These are phyloP conservation scores for Candida verbasci DNA, from an alignment of 805 yeast species.

Conservation along the genomic window DNA sequence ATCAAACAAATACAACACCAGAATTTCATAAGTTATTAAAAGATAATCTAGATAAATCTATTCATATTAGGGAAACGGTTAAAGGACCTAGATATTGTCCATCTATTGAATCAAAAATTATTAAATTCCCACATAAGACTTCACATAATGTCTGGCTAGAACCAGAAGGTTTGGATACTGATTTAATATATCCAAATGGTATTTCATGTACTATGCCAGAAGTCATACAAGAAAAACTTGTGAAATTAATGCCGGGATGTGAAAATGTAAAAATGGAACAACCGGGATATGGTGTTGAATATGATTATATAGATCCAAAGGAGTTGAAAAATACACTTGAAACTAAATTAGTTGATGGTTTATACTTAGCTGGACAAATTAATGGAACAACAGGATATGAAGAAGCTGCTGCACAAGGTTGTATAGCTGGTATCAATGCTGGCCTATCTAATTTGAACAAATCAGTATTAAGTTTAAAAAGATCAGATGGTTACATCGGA, in stretches of 20 bases:
- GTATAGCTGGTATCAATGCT: constrained; percentile 93
- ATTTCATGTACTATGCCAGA: constrained; percentile 95
- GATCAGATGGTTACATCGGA: constrained; percentile 89
- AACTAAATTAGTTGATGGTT: constrained; percentile 72
- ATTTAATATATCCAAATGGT: constrained; percentile 94
- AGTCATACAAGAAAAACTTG: constrained; percentile 75
- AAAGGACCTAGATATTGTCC: constrained; percentile 98
- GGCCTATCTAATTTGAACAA: constrained; percentile 50
- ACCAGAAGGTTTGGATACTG: constrained; percentile 88
- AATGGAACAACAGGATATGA: constrained; percentile 99
- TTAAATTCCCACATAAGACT: constrained; percentile 71
- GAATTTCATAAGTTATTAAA: constrained; percentile 67
- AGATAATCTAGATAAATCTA: constrained; percentile 70
- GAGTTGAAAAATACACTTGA: constrained; percentile 75
- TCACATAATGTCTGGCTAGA: constrained; percentile 90
- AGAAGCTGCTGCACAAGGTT: constrained; percentile 97
- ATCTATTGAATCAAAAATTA: constrained; percentile 84
- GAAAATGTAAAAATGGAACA: constrained; percentile 85
- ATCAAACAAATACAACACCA: constrained; percentile 73
- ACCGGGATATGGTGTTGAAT: constrained; percentile 99
- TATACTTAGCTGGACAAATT: constrained; percentile 93
- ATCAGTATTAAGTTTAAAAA: constrained; percentile 49
- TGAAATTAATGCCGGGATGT: constrained; percentile 79
- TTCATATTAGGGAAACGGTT: constrained; percentile 90
- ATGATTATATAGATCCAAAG: constrained; percentile 93